These are phyloP conservation scores for Amylocystis lapponica DNA, from an alignment of 768 basidiomycete genomes.

Conservation along the genomic window DNA sequence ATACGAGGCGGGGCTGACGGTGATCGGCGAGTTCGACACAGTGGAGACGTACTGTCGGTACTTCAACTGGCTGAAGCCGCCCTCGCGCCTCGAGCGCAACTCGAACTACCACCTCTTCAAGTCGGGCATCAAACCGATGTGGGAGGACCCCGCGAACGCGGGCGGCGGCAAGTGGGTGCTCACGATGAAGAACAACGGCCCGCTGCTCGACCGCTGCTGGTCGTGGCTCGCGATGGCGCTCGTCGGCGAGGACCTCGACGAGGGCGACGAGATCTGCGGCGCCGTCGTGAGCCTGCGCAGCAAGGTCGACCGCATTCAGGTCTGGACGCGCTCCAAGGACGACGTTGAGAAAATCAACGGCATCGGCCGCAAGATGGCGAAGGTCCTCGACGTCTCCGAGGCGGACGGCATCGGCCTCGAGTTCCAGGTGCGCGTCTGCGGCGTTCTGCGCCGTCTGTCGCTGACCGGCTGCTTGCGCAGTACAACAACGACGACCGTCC, in stretches of 20 bases:
- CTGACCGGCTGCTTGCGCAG: constrained; percentile 32
- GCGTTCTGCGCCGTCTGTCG: not conserved
- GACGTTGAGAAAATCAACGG: constrained; percentile 81
- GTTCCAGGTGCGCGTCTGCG: constrained; percentile 62
- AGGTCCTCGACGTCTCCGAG: constrained; percentile 79
- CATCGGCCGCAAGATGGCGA: constrained; percentile 79
- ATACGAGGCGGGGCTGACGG: constrained; percentile 82
- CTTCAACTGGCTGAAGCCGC: constrained; percentile 92
- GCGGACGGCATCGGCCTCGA: constrained; percentile 82
- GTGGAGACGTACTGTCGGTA: constrained; percentile 89
- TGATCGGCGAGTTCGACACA: constrained; percentile 86
- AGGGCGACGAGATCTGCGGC: constrained; percentile 75
- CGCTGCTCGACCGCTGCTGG: constrained; percentile 83
- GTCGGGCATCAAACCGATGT: constrained; percentile 92
- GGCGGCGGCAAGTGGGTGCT: constrained; percentile 94
- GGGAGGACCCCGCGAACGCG: constrained; percentile 92
- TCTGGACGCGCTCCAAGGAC: constrained; percentile 85
- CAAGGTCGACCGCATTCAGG: constrained; percentile 85
- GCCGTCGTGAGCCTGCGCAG: constrained; percentile 83
- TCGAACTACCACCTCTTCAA: constrained; percentile 97
- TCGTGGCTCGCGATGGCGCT: constrained; percentile 87
- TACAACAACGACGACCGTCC: constrained; percentile 88
- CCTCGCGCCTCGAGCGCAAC: constrained; percentile 82
- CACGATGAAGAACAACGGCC: constrained; percentile 82
- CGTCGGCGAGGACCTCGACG: constrained; percentile 68